Conservation (phyloP, 2,329 filamentous ascomycete species). For the Zopfia rhizophila region DNA sequence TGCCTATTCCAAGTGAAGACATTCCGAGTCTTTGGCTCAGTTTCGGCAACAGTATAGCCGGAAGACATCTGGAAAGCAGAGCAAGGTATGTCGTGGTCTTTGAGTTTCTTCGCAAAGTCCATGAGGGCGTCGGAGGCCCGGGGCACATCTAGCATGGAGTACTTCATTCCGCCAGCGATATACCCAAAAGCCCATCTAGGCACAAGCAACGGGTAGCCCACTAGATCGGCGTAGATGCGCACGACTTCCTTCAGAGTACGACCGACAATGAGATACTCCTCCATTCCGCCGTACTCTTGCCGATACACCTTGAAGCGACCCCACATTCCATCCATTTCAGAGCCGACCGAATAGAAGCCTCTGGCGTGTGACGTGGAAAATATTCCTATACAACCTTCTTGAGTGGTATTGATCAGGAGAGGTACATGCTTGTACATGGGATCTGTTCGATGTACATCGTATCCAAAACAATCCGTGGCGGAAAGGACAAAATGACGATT, state of each 20-base stretch:
- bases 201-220: constrained; percentile 73
- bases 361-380: constrained; percentile 75
- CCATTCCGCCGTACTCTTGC: constrained; percentile 76
- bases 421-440: constrained; percentile 82
- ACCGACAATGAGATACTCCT: constrained; percentile 76
- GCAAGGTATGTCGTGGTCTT: constrained; percentile 73
- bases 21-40: constrained; percentile 74
- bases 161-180: constrained; percentile 73
- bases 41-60: constrained; percentile 75
- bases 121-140: constrained; percentile 67
- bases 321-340: constrained; percentile 81
- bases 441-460: constrained; percentile 76
- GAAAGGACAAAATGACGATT: constrained; percentile 73
- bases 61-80: constrained; percentile 78
- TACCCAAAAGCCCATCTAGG: constrained; percentile 80
- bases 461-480: constrained; percentile 78
- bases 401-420: constrained; percentile 74
- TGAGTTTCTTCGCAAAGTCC: constrained; percentile 69
- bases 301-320: constrained; percentile 79
- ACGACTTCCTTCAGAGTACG: constrained; percentile 74
- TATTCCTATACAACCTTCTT: constrained; percentile 71
- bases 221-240: constrained; percentile 71
- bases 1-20: constrained; percentile 78
- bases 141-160: constrained; percentile 67
- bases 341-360: constrained; percentile 73